Percentiles rank a stretch among this genome's conserved stretches.
phyloP scores from a whole-genome alignment of 1,284 basidiomycete species.

The Leccinum pallidistipes region DNA sequence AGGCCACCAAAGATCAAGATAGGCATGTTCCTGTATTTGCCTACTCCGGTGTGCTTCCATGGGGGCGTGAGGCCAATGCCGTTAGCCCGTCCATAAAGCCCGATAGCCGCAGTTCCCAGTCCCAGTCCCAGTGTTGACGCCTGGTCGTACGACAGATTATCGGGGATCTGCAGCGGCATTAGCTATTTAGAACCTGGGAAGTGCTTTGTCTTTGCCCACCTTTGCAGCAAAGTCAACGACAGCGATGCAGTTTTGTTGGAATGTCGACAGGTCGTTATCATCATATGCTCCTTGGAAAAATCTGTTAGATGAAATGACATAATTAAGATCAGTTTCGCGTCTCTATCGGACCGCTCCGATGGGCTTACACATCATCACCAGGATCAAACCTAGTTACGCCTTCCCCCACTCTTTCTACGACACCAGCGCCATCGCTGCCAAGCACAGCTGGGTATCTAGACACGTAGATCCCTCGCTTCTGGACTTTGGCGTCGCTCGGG shows the following conservation, averaged over 20 bases:
- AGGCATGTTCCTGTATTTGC: conserved; percentile 40
- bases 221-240: conserved; percentile 44
- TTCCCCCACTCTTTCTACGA: conserved; percentile 53
- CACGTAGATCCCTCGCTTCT: conserved; percentile 33
- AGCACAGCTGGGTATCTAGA: conserved; percentile 45
- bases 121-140: conserved; percentile 33
- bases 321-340: conserved; percentile 21
- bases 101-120: conserved; percentile 33
- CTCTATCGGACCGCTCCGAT: conserved; percentile 7
- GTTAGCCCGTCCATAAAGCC: conserved; percentile 33
- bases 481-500: conserved; percentile 42
- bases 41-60: conserved; percentile 34
- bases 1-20: conserved; percentile 47
- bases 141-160: conserved; percentile 34
- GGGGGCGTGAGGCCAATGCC: conserved; percentile 35
- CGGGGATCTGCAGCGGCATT: conserved; percentile 30
- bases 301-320: conserved; percentile 30
- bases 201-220: conserved; percentile 26
- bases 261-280: conserved; percentile 41
- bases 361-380: conserved; percentile 57
- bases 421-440: conserved; percentile 60
- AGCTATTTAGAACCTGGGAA: not conserved
- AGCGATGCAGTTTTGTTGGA: conserved; percentile 50
- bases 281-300: conserved; percentile 42
- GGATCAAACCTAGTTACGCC: conserved; percentile 49